A percentile compares a stretch with the other conserved stretches of the same genome.
Conservation (phyloP, 805 yeast genomes). For the Naumovozyma baii region DNA sequence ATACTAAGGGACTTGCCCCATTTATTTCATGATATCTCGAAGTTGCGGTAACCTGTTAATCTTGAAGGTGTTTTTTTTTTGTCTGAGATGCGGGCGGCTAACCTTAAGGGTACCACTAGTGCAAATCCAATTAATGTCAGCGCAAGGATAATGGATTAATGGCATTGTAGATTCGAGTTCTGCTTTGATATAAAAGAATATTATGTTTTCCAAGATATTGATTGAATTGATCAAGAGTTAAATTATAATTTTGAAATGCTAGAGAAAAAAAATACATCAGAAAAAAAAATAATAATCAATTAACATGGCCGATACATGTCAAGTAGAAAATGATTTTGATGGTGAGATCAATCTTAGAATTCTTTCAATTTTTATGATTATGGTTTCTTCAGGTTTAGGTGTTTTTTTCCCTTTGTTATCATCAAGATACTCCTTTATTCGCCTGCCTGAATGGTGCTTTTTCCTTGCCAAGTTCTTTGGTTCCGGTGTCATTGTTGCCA, state of each 20-base stretch:
- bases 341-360: conserved; percentile 38
- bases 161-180: too few species aligned
- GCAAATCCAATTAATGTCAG: too few species aligned
- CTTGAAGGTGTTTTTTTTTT: neutral
- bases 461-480: conserved; percentile 69
- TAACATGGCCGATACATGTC: conserved; percentile 24
- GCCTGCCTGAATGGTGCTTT: conserved; percentile 53
- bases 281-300: too few species aligned
- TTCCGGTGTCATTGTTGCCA: conserved; percentile 75
- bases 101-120: neutral
- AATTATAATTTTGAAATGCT: too few species aligned
- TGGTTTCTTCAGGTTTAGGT: conserved; percentile 48
- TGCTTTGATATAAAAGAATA: too few species aligned
- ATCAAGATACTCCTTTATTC: conserved; percentile 46
- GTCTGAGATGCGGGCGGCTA: neutral
- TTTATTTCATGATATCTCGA: too few species aligned
- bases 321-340: conserved; percentile 34
- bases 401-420: conserved; percentile 54
- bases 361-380: conserved; percentile 50
- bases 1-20: too few species aligned
- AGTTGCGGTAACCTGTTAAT: too few species aligned
- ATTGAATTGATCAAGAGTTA: too few species aligned
- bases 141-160: too few species aligned
- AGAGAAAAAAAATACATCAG: too few species aligned
- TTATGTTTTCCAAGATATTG: too few species aligned